These are phyloP conservation scores for Apiospora arundinis DNA, from an alignment of 2,329 filamentous ascomycete species.

Conservation along the genomic window DNA sequence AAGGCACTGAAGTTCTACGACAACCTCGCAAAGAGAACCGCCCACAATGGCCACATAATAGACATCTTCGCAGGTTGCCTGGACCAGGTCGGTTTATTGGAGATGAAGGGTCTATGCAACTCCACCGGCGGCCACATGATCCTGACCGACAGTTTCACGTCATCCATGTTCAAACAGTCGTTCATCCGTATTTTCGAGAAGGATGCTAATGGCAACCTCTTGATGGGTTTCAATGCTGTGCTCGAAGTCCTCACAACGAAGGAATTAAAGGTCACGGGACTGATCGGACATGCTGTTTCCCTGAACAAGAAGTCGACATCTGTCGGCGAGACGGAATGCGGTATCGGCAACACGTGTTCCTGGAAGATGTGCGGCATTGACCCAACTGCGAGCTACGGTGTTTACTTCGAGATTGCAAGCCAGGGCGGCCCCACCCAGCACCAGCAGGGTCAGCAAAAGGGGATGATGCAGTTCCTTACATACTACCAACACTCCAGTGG, in stretches of 20 bases:
- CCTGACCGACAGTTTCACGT: conserved; percentile 96
- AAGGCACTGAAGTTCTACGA: conserved; percentile 98
- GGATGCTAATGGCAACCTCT: conserved; percentile 88
- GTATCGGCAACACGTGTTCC: conserved; percentile 96
- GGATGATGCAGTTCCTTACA: conserved; percentile 97
- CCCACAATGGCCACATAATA: conserved; percentile 96
- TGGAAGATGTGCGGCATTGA: conserved; percentile 99
- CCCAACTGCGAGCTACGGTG: conserved; percentile 88
- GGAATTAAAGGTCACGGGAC: conserved; percentile 95
- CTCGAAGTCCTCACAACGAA: conserved; percentile 97
- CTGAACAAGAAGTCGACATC: conserved; percentile 98
- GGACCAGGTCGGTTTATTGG: conserved; percentile 93
- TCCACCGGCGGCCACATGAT: conserved; percentile 98
- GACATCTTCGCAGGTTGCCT: conserved; percentile 98
- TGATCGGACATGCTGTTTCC: conserved; percentile 96
- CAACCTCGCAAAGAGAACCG: conserved; percentile 87
- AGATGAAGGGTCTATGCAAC: conserved; percentile 98
- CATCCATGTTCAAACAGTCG: conserved; percentile 99
- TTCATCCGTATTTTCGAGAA: conserved; percentile 98
- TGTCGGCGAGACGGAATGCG: conserved; percentile 96
- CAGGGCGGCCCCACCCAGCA: conserved; percentile 87
- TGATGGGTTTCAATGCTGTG: conserved; percentile 98
- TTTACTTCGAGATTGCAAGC: conserved; percentile 97
- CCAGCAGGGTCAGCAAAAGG: conserved; percentile 86
- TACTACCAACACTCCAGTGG: conserved; percentile 98